Percentiles rank a stretch among this genome's conserved stretches.
These are phyloP conservation scores for Mortierella hygrophila DNA, from an alignment of 192 early-diverging fungal species.

Conservation along the genomic window DNA sequence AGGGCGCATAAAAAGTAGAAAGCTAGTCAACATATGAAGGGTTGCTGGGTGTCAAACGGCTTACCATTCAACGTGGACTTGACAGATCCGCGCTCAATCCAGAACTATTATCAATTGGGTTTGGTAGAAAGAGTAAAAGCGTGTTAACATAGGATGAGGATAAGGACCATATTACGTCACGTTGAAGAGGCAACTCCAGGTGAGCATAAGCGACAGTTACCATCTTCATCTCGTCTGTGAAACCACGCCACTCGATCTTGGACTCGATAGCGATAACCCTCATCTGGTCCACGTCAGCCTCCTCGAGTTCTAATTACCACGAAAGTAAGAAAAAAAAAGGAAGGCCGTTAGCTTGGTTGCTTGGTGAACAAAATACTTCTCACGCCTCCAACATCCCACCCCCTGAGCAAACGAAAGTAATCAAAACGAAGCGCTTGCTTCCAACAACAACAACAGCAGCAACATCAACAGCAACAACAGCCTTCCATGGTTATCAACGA, in stretches of 20 bases:
- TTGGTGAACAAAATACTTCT: not conserved
- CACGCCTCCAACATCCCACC: not conserved
- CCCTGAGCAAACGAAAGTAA: not conserved
- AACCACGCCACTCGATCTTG: slow-evolving; percentile 55
- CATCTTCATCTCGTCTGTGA: slow-evolving; percentile 55
- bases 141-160: not conserved
- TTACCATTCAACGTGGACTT: slow-evolving; percentile 43
- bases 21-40: not conserved
- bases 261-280: slow-evolving; percentile 53
- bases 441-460: no score
- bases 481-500: no score
- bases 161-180: not conserved
- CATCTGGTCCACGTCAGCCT: slow-evolving; percentile 34
- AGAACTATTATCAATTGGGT: slow-evolving; percentile 28
- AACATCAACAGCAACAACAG: no score
- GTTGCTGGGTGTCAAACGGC: not conserved
- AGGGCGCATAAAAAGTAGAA: not conserved
- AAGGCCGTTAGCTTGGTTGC: not conserved
- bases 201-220: slow-evolving; percentile 5
- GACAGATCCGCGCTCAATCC: slow-evolving; percentile 44
- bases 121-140: not conserved
- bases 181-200: not conserved
- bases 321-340: not conserved
- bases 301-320: slow-evolving; percentile 26
- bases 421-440: no score